Evolutionary conservation across 495 filamentous ascomycete species (phyloP), one percentile per base, ranked within the genome.

Genomic region (Monascus purpureus): DNA sequence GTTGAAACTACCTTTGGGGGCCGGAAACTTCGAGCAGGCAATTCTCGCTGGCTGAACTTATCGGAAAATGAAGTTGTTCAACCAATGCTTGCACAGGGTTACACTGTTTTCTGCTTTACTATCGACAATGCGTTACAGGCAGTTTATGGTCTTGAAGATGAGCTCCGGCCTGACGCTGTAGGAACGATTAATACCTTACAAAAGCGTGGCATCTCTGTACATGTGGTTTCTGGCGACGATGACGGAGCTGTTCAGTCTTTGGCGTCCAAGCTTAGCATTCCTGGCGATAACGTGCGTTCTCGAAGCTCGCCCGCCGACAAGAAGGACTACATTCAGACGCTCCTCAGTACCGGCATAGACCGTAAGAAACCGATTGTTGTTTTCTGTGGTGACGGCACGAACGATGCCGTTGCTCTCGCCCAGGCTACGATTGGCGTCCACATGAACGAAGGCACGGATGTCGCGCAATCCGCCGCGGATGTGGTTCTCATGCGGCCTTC

Each of bases 371-470:
- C 50, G 6, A 37, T 64, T 2, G 64, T 83, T 13, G 38, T 86
- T 12, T 86, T 88, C 52, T 65, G 67, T 40, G 82, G 82, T 26
- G 82, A 90, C 43, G 82, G 82, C 6, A 82, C 78, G 3, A 90
- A 90, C 50, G 82, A 87, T 46, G 79, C 82, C 0, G 59, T 75
- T 8, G 81, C 82, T 2, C 63, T 90, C 4, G 69, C 77, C 2
- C 66, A 72, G 41, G 78, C 82, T n/a, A 70, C 70, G 16, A 71
- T 90, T 37, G 82, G 82, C 29, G 52, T 85, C 2, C 77, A 82
- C 41, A 67, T 81, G 38, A 70, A 68, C 46, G 41, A 49, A 37
- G 70, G 68, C 18, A 73, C 63, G 0, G 78, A 84, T 28, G 60
- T 85, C 3, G 75, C 82, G 6, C 50, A 70, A 36, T 67, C 61